Evolutionary conservation across 148 eudicot species (phyloP).

Genomic region (Salicornia ramosissima): DNA sequence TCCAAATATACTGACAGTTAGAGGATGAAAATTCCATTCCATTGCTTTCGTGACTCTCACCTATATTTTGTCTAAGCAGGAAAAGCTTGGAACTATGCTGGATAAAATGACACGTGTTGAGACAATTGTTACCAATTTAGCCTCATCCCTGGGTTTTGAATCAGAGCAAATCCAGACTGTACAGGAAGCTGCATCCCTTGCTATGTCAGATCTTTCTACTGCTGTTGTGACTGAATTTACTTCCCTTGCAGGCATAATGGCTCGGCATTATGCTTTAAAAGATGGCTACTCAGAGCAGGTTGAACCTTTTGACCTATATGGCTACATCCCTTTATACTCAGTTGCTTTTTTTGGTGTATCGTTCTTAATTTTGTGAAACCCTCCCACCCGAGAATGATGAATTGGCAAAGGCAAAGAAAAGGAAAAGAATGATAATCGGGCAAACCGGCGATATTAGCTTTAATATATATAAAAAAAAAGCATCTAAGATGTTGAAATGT

Average conservation of each 20-base stretch:
- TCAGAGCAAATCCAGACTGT: constrained; percentile 44
- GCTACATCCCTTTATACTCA: background rate
- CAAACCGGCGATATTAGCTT: no score
- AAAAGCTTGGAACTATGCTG: constrained; percentile 94
- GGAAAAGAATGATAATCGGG: no score
- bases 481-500: background rate
- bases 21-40: background rate
- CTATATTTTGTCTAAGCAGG: constrained; percentile 39
- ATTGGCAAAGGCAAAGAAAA: no score
- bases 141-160: constrained; percentile 49
- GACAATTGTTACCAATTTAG: constrained; percentile 48
- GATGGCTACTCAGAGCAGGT: constrained; percentile 96
- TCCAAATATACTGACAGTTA: background rate
- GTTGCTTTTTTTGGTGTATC: no score
- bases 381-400: no score
- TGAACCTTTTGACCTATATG: constrained; percentile 1
- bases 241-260: constrained; percentile 90
- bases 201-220: constrained; percentile 94
- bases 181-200: constrained; percentile 81
- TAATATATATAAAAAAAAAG: no score
- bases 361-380: no score
- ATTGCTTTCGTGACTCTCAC: constrained; percentile 14
- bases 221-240: constrained; percentile 97
- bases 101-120: constrained; percentile 88
- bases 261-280: constrained; percentile 89